Conservation (phyloP, 202 grass and related monocot genomes). For the Setaria italica region DNA sequence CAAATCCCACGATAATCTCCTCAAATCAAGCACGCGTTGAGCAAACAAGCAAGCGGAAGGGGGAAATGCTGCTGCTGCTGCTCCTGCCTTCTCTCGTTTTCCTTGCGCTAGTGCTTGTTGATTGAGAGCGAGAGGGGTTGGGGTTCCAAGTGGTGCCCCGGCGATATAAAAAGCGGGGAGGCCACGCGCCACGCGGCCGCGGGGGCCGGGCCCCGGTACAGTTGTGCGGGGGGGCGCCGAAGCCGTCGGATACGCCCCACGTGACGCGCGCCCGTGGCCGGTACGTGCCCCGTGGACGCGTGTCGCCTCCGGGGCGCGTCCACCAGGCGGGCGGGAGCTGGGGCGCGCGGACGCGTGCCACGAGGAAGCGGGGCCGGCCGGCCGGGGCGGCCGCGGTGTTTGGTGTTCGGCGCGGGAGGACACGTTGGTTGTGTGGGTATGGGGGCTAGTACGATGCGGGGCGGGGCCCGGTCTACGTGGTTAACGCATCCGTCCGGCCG, state of each 20-base stretch:
- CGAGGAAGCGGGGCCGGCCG: background rate
- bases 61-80: background rate
- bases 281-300: conserved; percentile 45
- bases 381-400: background rate
- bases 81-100: background rate
- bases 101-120: background rate
- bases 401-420: conserved; percentile 25
- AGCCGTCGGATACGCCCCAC: conserved; percentile 46
- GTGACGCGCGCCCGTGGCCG: conserved; percentile 51
- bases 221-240: conserved; percentile 40
- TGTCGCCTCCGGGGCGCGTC: conserved; percentile 16
- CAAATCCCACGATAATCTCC: background rate
- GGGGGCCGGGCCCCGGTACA: conserved; percentile 25
- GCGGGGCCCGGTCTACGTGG: conserved; percentile 31
- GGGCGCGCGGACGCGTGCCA: conserved; percentile 28
- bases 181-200: conserved; percentile 32
- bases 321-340: conserved; percentile 46
- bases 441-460: too few species aligned
- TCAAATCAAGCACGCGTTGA: background rate
- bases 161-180: conserved; percentile 37
- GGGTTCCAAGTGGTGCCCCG: background rate
- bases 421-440: conserved; percentile 18
- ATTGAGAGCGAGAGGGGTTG: conserved; percentile 11
- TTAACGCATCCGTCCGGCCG: conserved; percentile 1
- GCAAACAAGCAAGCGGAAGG: conserved; percentile 2